Percentiles rank a stretch among this genome's conserved stretches.
These are phyloP conservation scores for Asterochloris erici DNA, from an alignment of 139 green algal genomes.

Conservation along the genomic window DNA sequence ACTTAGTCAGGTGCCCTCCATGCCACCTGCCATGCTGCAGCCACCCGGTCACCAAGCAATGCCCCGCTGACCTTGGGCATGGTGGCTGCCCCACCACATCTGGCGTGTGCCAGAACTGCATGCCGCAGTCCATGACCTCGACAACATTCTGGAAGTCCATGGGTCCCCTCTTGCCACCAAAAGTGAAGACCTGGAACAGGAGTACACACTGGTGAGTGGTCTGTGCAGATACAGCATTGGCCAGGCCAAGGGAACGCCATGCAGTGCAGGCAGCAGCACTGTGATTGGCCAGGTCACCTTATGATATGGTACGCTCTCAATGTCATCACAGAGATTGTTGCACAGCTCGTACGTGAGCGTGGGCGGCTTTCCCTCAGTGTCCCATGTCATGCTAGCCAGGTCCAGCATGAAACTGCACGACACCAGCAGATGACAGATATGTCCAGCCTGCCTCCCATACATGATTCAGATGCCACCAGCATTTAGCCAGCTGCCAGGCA, in stretches of 20 bases:
- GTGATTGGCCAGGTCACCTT: slow-evolving; percentile 43
- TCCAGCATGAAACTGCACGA: slow-evolving; percentile 58
- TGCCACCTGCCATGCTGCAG: too few relatives aligned
- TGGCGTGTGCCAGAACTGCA: slow-evolving; percentile 55
- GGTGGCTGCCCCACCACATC: slow-evolving; percentile 23
- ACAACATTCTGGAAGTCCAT: slow-evolving; percentile 76
- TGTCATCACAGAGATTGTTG: slow-evolving; percentile 68
- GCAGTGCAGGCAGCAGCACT: too few relatives aligned
- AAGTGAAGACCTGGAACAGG: slow-evolving; percentile 49
- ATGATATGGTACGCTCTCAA: slow-evolving; percentile 84
- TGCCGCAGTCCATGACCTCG: slow-evolving; percentile 78
- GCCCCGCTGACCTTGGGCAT: slow-evolving; percentile 5
- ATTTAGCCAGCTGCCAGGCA: too few relatives aligned
- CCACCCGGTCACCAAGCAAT: too few relatives aligned
- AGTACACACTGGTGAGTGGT: too few relatives aligned
- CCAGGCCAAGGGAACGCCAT: too few relatives aligned
- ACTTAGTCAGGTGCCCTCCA: too few relatives aligned
- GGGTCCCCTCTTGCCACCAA: slow-evolving; percentile 73
- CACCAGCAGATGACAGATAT: too few relatives aligned
- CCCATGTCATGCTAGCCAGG: slow-evolving; percentile 66
- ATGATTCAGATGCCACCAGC: too few relatives aligned
- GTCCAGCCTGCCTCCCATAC: too few relatives aligned
- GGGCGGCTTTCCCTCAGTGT: slow-evolving; percentile 37
- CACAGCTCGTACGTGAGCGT: slow-evolving; percentile 47
- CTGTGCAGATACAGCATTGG: too few relatives aligned